phyloP scores from a whole-genome alignment of 2,329 filamentous ascomycete genomes.

The Trichoderma harzianum region DNA sequence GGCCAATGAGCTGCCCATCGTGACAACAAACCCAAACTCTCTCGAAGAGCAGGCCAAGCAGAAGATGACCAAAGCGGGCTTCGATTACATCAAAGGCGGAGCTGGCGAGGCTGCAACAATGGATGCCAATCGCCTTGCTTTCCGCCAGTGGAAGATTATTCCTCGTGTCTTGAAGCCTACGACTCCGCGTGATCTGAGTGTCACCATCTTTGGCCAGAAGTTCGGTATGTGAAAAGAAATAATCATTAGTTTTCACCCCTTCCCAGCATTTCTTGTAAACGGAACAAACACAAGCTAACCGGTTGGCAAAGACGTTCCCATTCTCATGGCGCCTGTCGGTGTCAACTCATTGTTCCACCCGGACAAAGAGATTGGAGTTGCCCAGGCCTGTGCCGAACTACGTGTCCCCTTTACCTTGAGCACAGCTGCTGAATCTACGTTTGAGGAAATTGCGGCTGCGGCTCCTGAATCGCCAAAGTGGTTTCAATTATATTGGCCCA shows the following conservation, averaged over 20 bases:
- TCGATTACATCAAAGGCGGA: constrained; percentile 60
- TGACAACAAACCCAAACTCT: constrained; percentile 57
- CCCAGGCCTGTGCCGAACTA: constrained; percentile 57
- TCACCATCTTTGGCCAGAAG: constrained; percentile 50
- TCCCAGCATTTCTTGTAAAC: neutral
- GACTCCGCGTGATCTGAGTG: constrained; percentile 44
- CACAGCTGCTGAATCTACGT: constrained; percentile 59
- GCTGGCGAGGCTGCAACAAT: constrained; percentile 60
- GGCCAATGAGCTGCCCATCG: constrained; percentile 43
- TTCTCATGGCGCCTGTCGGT: constrained; percentile 66
- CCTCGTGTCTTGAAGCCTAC: constrained; percentile 49
- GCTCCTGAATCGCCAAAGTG: constrained; percentile 58
- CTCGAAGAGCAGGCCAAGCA: constrained; percentile 54
- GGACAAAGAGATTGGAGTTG: constrained; percentile 62
- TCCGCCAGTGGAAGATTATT: constrained; percentile 50
- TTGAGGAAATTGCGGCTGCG: constrained; percentile 63
- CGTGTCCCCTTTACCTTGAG: constrained; percentile 65
- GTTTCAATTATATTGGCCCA: constrained; percentile 76
- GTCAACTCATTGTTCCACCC: constrained; percentile 65
- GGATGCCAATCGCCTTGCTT: constrained; percentile 57
- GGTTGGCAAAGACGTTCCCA: constrained; percentile 29
- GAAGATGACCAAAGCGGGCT: constrained; percentile 45
- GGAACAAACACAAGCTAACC: neutral
- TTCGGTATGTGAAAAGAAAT: constrained; percentile 35
- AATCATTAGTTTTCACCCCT: neutral